These are phyloP conservation scores for Ettlia oleoabundans DNA, from an alignment of 139 green algal genomes.

Conservation along the genomic window DNA sequence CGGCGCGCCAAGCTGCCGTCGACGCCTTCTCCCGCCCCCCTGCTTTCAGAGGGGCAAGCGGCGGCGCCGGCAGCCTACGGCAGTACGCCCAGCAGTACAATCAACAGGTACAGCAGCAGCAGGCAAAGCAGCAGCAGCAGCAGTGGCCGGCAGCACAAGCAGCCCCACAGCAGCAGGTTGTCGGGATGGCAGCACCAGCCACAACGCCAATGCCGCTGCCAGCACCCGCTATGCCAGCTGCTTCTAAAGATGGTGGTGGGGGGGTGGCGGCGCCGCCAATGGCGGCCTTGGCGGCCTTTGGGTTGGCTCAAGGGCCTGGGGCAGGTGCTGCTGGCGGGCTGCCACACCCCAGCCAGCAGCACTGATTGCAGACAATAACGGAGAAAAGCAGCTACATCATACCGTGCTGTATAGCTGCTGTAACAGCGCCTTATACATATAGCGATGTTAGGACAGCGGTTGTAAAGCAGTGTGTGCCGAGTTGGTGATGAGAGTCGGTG, in stretches of 20 bases:
- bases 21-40: neutral
- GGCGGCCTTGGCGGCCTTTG: conserved; percentile 16
- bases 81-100: too few relatives aligned
- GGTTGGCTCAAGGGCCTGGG: neutral
- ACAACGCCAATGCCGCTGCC: neutral
- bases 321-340: neutral
- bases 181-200: neutral
- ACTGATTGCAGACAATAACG: too few relatives aligned
- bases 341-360: neutral
- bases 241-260: neutral
- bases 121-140: neutral
- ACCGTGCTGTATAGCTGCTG: too few relatives aligned
- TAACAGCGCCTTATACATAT: too few relatives aligned
- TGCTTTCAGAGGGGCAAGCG: neutral
- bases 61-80: too few relatives aligned
- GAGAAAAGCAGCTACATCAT: neutral
- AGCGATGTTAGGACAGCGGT: too few relatives aligned
- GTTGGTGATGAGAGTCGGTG: too few relatives aligned
- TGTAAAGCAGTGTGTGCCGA: too few relatives aligned
- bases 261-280: neutral
- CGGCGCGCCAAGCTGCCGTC: neutral
- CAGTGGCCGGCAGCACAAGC: neutral
- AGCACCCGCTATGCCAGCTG: neutral
- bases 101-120: neutral
- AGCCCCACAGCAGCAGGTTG: conserved; percentile 1